phyloP scores from a whole-genome alignment of 306 rosid genomes.

The Casuarina glauca region DNA sequence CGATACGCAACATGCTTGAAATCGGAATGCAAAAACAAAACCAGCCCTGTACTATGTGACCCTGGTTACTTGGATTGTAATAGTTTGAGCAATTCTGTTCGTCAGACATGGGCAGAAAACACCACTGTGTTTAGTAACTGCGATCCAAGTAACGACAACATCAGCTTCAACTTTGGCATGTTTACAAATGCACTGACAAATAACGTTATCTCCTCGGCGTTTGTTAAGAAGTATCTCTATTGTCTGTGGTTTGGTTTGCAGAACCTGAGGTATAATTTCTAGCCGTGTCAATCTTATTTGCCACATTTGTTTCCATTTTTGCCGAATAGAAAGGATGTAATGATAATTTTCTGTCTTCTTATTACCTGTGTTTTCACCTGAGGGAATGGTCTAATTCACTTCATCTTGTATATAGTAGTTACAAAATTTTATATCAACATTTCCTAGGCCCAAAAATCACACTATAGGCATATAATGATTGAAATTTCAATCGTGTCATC shows the following conservation, averaged over 20 bases:
- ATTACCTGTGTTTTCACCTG: not conserved
- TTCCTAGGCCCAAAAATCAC: not conserved
- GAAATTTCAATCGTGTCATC: not conserved
- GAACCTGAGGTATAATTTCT: slow-evolving; percentile 73
- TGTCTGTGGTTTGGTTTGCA: slow-evolving; percentile 98
- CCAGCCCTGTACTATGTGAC: slow-evolving; percentile 45
- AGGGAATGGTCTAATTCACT: not conserved
- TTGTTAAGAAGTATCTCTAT: slow-evolving; percentile 75
- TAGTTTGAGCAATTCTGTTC: slow-evolving; percentile 37
- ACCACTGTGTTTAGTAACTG: slow-evolving; percentile 68
- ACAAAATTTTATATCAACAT: not conserved
- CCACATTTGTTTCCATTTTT: not conserved
- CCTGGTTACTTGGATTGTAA: slow-evolving; percentile 66
- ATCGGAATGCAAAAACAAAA: slow-evolving; percentile 64
- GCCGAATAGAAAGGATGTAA: not conserved
- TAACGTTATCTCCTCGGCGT: slow-evolving; percentile 48
- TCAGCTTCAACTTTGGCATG: slow-evolving; percentile 61
- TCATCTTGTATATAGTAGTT: too few relatives aligned
- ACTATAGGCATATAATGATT: not conserved
- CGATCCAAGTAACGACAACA: slow-evolving; percentile 43
- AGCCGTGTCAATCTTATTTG: not conserved
- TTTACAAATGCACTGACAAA: slow-evolving; percentile 58
- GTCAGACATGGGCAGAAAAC: slow-evolving; percentile 51
- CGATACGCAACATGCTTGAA: slow-evolving; percentile 83
- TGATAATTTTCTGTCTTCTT: not conserved